Evolutionary conservation across 441 rosid genomes (phyloP), one percentile per base, ranked within the genome.

Genomic region (Macaranga tanarius): DNA sequence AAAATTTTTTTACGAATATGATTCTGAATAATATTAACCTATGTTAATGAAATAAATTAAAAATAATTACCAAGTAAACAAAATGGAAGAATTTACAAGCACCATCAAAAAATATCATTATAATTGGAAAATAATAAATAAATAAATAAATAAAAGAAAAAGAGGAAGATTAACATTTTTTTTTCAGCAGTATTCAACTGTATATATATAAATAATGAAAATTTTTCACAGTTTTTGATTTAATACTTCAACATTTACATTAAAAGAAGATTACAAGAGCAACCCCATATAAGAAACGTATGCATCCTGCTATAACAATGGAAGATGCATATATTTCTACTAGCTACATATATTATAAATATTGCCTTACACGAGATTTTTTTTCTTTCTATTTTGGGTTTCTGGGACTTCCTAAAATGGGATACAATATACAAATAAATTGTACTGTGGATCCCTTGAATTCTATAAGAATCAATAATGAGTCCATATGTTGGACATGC

Each of bases 401-500:
- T 55, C 20, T 28, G 31, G 4, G 2, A 40, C 17, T 52, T 52
- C n/a, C 22, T 19, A 52, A 52, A 52, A 52, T 19, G 56, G 56
- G 22, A 4, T 16, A 52, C 6, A 17, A 52, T 7, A 54, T 7
- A 54, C 51, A 48, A 48, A 48, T 11, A 0, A 15, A 11, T 0
- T 0, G 11, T 54, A 7, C 25, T 54, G 4, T 19, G n/a, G n/a
- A 20, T 54, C 58, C 58, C 25, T n/a, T 54, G 11, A 19, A 54
- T 19, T 12, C 12, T 23, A 55, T 58, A 23, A 17, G 19, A 62
- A 70, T 76, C 74, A 78, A 69, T 73, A 78, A 45, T 12, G 71
- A 66, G 74, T 80, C 86, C 88, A 85, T 55, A 78, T 57, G 57
- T 73, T 78, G 71, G 84, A 74, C 80, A 84, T 77, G 42, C 81